These are phyloP conservation scores for Didymella segeticola DNA, from an alignment of 2,329 filamentous ascomycete genomes.

Conservation along the genomic window DNA sequence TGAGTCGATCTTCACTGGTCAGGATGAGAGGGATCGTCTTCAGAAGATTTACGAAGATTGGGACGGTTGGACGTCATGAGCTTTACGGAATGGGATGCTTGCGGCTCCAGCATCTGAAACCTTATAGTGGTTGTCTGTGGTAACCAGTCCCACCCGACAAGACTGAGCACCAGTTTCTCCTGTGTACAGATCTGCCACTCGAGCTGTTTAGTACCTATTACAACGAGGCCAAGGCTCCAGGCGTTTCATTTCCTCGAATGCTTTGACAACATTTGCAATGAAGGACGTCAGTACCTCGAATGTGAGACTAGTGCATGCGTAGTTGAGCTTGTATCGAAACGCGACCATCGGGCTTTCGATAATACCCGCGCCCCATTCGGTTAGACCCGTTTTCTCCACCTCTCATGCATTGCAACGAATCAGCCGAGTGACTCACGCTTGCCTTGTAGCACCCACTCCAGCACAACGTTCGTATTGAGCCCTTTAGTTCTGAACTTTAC, in stretches of 20 bases:
- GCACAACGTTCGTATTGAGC: not conserved
- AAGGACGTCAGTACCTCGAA: not conserved
- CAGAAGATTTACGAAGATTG: constrained; percentile 29
- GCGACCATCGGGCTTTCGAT: not conserved
- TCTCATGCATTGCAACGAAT: no score
- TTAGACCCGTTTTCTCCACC: no score
- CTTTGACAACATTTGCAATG: not conserved
- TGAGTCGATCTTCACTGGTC: constrained; percentile 70
- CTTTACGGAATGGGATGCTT: not conserved
- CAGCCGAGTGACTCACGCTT: no score
- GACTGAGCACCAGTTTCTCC: not conserved
- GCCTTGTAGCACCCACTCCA: not conserved
- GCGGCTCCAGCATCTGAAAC: not conserved
- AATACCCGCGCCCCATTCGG: not conserved
- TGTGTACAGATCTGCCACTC: not conserved
- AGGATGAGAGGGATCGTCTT: constrained; percentile 66
- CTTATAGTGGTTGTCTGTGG: not conserved
- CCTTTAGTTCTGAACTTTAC: no score
- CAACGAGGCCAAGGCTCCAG: not conserved
- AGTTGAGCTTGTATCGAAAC: not conserved
- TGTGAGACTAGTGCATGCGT: not conserved
- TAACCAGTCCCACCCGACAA: not conserved
- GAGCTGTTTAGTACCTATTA: not conserved
- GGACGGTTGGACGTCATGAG: constrained; percentile 23
- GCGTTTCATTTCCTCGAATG: not conserved